Evolutionary conservation across 208 protist species (phyloP).

Genomic region (Porcisia deanei): DNA sequence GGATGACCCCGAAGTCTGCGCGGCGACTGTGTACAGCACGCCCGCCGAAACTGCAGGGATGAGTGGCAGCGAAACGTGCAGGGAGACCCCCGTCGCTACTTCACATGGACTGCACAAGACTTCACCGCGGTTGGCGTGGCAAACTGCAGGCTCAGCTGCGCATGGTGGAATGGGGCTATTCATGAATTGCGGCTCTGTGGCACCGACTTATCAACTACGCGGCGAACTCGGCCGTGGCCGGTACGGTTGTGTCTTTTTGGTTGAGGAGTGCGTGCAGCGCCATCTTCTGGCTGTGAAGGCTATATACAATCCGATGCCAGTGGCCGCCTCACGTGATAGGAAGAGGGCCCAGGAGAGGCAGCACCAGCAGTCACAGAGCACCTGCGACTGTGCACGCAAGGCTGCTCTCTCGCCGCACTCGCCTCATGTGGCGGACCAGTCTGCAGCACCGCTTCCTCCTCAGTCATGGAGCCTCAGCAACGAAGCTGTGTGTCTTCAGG

Average conservation of each 20-base stretch:
- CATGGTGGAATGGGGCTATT: conserved; percentile 14
- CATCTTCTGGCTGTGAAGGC: conserved; percentile 32
- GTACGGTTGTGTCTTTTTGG: conserved; percentile 28
- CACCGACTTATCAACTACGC: conserved; percentile 23
- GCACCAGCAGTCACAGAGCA: conserved; percentile 4
- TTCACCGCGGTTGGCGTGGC: background rate
- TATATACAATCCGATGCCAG: conserved; percentile 23
- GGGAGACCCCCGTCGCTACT: background rate
- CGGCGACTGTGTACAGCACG: background rate
- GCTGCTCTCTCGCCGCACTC: background rate
- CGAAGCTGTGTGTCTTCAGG: conserved; percentile 33
- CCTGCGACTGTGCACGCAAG: background rate
- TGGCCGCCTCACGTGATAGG: conserved; percentile 13
- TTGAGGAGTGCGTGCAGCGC: conserved; percentile 27
- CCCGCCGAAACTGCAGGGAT: background rate
- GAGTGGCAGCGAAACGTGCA: background rate
- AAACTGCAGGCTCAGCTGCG: background rate
- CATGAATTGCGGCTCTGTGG: conserved; percentile 8
- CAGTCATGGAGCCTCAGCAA: conserved; percentile 15
- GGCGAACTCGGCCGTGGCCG: conserved; percentile 29
- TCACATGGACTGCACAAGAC: too few species aligned
- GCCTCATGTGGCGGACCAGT: background rate
- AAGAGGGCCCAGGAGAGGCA: conserved; percentile 15
- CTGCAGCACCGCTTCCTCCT: background rate
- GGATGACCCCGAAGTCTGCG: conserved; percentile 8